phyloP scores from a whole-genome alignment of 2,329 filamentous ascomycete species.

The Xylaria polymorpha region DNA sequence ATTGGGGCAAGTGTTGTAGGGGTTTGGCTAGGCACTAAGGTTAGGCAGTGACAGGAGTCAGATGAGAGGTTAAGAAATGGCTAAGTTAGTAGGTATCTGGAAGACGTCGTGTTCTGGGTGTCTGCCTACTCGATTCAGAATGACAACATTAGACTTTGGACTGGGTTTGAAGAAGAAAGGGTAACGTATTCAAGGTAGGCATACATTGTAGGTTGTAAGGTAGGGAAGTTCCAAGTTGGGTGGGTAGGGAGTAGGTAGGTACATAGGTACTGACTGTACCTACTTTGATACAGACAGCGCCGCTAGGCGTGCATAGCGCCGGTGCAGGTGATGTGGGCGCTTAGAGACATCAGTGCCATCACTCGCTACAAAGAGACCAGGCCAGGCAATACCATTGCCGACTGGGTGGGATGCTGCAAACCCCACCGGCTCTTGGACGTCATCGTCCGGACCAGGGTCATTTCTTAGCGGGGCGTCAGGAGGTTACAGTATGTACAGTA shows the following conservation, averaged over 20 bases:
- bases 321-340: constrained; percentile 18
- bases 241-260: not conserved
- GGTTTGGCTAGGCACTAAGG: constrained; percentile 1
- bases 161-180: constrained; percentile 13
- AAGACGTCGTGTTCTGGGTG: not conserved
- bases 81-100: not conserved
- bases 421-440: constrained; percentile 24
- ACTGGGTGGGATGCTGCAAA: constrained; percentile 3
- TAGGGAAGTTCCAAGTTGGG: not conserved
- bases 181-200: not conserved
- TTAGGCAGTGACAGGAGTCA: constrained; percentile 1
- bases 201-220: too few relatives aligned
- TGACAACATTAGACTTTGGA: constrained; percentile 5
- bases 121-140: not conserved
- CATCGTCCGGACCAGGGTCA: not conserved
- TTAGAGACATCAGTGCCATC: constrained; percentile 15
- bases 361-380: not conserved
- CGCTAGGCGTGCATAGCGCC: constrained; percentile 4
- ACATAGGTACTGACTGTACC: not conserved
- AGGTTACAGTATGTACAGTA: not conserved
- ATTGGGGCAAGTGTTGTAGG: constrained; percentile 1
- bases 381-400: not conserved
- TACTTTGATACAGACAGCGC: constrained; percentile 7
- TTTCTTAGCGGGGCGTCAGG: constrained; percentile 1
- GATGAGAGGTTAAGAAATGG: constrained; percentile 14